These are phyloP conservation scores for Waltergamsia citrina DNA, from an alignment of 2,329 filamentous ascomycete species.

Conservation along the genomic window DNA sequence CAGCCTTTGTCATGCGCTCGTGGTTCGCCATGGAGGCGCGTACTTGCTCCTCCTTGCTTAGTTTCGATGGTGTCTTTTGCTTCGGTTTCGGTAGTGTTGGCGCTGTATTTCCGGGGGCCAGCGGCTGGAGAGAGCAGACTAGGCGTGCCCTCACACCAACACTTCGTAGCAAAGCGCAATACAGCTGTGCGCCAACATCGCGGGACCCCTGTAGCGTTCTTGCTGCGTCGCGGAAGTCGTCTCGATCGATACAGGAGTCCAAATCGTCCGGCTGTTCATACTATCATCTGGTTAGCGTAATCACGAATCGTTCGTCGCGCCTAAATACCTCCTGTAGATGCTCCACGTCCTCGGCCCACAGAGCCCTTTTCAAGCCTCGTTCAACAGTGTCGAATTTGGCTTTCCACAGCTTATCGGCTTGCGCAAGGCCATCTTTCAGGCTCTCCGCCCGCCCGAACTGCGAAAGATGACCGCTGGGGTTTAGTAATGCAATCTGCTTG, in stretches of 20 bases:
- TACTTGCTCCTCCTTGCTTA: conserved; percentile 22
- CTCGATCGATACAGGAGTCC: conserved; percentile 58
- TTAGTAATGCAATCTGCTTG: conserved; percentile 57
- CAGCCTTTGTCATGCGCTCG: conserved; percentile 18
- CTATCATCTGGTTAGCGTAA: conserved; percentile 19
- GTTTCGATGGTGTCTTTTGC: conserved; percentile 16
- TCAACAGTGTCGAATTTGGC: conserved; percentile 62
- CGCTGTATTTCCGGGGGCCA: conserved; percentile 51
- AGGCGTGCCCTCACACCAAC: conserved; percentile 73
- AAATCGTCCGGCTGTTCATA: conserved; percentile 50
- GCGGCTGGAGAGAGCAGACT: conserved; percentile 80
- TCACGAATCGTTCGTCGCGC: no score
- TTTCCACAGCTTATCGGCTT: conserved; percentile 58
- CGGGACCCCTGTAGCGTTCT: conserved; percentile 66
- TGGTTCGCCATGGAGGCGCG: conserved; percentile 30
- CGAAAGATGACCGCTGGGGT: conserved; percentile 54
- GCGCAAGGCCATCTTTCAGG: conserved; percentile 69
- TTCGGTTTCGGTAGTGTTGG: conserved; percentile 35
- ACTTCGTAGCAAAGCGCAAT: conserved; percentile 78
- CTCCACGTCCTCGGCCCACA: conserved; percentile 65
- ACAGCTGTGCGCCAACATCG: conserved; percentile 83
- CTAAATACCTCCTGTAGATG: conserved; percentile 46
- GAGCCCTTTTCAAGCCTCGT: conserved; percentile 56
- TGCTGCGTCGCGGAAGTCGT: conserved; percentile 67
- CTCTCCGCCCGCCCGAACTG: conserved; percentile 71